A percentile compares a stretch with the other conserved stretches of the same genome.
These are phyloP conservation scores for Neofusicoccum parvum DNA, from an alignment of 2,329 filamentous ascomycete genomes.

Conservation along the genomic window DNA sequence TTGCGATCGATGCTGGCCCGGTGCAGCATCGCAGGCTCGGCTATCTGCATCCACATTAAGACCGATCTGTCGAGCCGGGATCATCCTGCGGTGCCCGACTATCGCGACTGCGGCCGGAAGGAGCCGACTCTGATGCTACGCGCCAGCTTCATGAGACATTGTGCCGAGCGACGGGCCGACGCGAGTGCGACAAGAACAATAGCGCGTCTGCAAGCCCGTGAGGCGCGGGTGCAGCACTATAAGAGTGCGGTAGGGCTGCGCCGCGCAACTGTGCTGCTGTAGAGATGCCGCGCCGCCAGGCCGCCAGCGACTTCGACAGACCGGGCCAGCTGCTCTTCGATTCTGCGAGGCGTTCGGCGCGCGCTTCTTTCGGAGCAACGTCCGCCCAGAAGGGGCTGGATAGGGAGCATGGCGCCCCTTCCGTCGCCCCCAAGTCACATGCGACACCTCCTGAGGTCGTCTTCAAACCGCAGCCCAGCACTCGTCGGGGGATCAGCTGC, in stretches of 20 bases:
- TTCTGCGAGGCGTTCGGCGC: neutral
- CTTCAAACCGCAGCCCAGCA: too few species aligned
- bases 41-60: constrained; percentile 18
- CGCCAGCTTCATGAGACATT: constrained; percentile 3
- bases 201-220: neutral
- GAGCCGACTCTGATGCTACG: neutral
- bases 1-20: neutral
- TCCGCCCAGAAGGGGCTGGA: neutral
- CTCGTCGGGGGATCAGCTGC: neutral
- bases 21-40: neutral
- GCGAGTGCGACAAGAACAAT: neutral
- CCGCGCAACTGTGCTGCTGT: neutral
- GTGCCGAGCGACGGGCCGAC: constrained; percentile 2
- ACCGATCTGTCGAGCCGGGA: constrained; percentile 5
- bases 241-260: neutral
- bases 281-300: too few species aligned
- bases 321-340: too few species aligned
- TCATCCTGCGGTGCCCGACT: neutral
- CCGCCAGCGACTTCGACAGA: neutral
- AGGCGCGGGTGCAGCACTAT: neutral
- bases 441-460: neutral
- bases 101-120: neutral
- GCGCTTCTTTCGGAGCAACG: neutral
- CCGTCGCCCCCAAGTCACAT: neutral
- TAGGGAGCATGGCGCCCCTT: neutral